Evolutionary conservation across 2,329 filamentous ascomycete species (phyloP), one percentile per base, ranked within the genome.

Genomic region (Botrytis deweyae): DNA sequence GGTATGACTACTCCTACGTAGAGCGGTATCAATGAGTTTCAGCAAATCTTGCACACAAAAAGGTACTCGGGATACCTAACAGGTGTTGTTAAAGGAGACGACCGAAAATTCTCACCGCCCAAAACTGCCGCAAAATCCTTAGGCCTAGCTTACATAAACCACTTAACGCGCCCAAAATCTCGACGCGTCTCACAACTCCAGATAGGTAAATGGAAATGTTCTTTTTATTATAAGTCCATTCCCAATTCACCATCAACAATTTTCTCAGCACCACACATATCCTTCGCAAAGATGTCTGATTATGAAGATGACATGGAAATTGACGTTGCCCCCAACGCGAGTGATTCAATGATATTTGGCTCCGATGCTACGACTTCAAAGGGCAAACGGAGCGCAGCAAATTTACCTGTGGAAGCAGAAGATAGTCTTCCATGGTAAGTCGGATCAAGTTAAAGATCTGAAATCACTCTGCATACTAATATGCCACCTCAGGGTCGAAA

Each of bases 371-470:
- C 87, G 25, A 89, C 89, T 78, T 89, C 88, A 20, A 97, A 98
- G 83, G 95, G 95, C 82, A 98, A 98, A 84, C 89, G 94, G 79
- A 95, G 92, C 79, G 93, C 93, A 66, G 95, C 95, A 58, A 97
- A 99, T 81, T 86, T 99, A 68, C 96, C 96, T 0, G 90, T 99
- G 9, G 94, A 97, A 83, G 94, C 95, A 68, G 93, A 97, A 83
- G 96, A 99, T 82, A 95, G 92, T 77, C 84, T 99, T 29, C 96
- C 96, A 84, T 99, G 96, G 95, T 97, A 81, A 76, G 84, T 16
- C 44, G 20, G 9, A 25, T 25, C 9, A 12, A 49, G 0, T 10
- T 1, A 49, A 49, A 49, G 46, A 25, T 25, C 3, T 25, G 1
- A 4, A 25, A 49, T 49, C 1, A 2, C 4, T 49, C 10, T 49